Conservation (phyloP, 805 yeast genomes). For the Metschnikowia henanensis region DNA sequence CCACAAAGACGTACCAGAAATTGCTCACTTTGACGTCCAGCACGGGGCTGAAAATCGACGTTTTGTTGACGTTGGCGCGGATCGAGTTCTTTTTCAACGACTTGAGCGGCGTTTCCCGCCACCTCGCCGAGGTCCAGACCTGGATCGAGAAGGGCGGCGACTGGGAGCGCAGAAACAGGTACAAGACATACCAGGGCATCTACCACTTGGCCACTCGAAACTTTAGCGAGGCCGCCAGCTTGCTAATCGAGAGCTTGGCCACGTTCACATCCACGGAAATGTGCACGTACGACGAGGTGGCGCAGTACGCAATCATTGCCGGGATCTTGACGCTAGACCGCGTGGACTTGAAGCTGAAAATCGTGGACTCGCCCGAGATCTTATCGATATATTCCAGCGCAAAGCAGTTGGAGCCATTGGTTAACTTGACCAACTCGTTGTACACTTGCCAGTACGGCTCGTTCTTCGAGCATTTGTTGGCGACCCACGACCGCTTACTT, state of each 20-base stretch:
- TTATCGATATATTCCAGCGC: conserved; percentile 75
- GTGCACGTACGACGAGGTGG: conserved; percentile 86
- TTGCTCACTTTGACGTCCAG: conserved; percentile 81
- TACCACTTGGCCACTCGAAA: conserved; percentile 82
- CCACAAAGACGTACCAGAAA: conserved; percentile 62
- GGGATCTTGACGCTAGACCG: conserved; percentile 84
- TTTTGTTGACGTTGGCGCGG: conserved; percentile 76
- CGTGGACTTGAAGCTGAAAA: conserved; percentile 76
- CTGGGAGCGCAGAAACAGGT: conserved; percentile 97
- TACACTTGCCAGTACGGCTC: conserved; percentile 85
- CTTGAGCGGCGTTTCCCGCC: conserved; percentile 62
- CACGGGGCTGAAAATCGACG: conserved; percentile 88
- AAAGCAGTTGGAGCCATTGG: conserved; percentile 73
- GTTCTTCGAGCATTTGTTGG: conserved; percentile 74
- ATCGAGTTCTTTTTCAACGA: conserved; percentile 90
- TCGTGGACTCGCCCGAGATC: conserved; percentile 93
- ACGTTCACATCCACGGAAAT: conserved; percentile 94
- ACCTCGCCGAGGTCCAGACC: conserved; percentile 68
- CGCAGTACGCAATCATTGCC: conserved; percentile 82
- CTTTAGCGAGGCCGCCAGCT: conserved; percentile 79
- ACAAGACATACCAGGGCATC: conserved; percentile 87
- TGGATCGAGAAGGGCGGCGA: conserved; percentile 97
- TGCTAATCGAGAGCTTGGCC: conserved; percentile 87
- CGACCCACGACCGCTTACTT: conserved; percentile 73
- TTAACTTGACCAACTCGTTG: conserved; percentile 79